Percentiles rank a stretch among this genome's conserved stretches.
These are phyloP conservation scores for Ascodesmis nigricans DNA, from an alignment of 495 filamentous ascomycete genomes.

Conservation along the genomic window DNA sequence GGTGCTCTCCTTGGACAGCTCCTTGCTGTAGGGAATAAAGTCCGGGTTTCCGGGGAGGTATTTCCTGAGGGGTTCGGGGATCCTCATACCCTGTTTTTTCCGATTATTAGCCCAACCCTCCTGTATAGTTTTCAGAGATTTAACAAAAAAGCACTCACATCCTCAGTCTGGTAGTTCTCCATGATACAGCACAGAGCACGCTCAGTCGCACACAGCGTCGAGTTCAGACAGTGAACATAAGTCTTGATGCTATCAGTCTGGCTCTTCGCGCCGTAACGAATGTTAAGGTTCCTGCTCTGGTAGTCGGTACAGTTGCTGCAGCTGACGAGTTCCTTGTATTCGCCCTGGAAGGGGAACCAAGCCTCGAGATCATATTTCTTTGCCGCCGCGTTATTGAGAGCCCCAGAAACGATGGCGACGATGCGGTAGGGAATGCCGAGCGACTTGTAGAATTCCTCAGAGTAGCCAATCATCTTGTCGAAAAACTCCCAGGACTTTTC, in stretches of 20 bases:
- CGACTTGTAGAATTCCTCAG: slow-evolving; percentile 86
- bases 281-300: slow-evolving; percentile 71
- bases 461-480: slow-evolving; percentile 71
- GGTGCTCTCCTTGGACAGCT: slow-evolving; percentile 52
- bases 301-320: slow-evolving; percentile 95
- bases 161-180: slow-evolving; percentile 87
- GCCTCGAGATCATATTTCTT: slow-evolving; percentile 96
- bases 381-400: slow-evolving; percentile 75
- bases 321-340: slow-evolving; percentile 93
- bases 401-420: slow-evolving; percentile 82
- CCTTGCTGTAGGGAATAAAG: slow-evolving; percentile 72
- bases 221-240: slow-evolving; percentile 86
- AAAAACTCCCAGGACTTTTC: slow-evolving; percentile 90
- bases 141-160: slow-evolving; percentile 26
- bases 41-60: slow-evolving; percentile 78
- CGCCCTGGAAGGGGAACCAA: slow-evolving; percentile 88
- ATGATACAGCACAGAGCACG: slow-evolving; percentile 83
- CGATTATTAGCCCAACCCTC: slow-evolving; percentile 4
- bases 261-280: slow-evolving; percentile 59
- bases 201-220: slow-evolving; percentile 80
- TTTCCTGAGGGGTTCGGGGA: slow-evolving; percentile 71
- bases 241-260: slow-evolving; percentile 64
- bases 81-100: slow-evolving; percentile 42
- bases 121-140: slow-evolving; percentile 1
- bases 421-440: slow-evolving; percentile 74